phyloP scores from a whole-genome alignment of 1,284 basidiomycete genomes.

The Amylostereum areolatum region DNA sequence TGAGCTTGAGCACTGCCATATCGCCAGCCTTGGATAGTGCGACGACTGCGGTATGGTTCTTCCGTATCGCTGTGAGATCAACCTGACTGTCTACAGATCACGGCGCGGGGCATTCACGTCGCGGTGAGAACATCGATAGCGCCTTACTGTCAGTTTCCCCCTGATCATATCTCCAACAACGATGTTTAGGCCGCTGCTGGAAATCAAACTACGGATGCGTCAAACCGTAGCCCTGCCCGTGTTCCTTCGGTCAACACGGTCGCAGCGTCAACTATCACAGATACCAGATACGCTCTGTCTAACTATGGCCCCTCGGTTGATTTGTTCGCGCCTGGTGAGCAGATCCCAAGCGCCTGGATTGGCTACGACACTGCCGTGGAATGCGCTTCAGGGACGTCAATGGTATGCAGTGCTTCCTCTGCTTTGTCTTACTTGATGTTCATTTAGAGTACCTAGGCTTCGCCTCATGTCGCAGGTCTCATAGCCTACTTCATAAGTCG shows the following conservation, averaged over 20 bases:
- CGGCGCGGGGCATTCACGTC: too few relatives aligned
- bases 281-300: conserved; percentile 31
- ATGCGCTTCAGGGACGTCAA: too few relatives aligned
- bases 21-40: conserved; percentile 60
- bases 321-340: conserved; percentile 29
- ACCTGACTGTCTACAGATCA: too few relatives aligned
- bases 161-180: too few relatives aligned
- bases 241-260: conserved; percentile 54
- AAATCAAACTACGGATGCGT: conserved; percentile 16
- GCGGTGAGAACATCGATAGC: conserved; percentile 1
- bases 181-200: too few relatives aligned
- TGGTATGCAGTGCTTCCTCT: too few relatives aligned
- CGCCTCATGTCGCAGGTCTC: conserved; percentile 28
- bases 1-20: conserved; percentile 67
- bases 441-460: conserved; percentile 10
- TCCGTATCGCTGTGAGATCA: too few relatives aligned
- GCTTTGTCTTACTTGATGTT: too few relatives aligned
- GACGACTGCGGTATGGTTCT: conserved; percentile 34
- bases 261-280: conserved; percentile 51
- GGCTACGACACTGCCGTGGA: conserved; percentile 22
- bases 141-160: neutral
- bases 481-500: conserved; percentile 27
- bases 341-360: conserved; percentile 27
- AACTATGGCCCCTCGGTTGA: conserved; percentile 30
- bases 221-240: conserved; percentile 24